Evolutionary conservation across 1,139 yeast genomes (phyloP).

Genomic region (Candida tetrigidarum): DNA sequence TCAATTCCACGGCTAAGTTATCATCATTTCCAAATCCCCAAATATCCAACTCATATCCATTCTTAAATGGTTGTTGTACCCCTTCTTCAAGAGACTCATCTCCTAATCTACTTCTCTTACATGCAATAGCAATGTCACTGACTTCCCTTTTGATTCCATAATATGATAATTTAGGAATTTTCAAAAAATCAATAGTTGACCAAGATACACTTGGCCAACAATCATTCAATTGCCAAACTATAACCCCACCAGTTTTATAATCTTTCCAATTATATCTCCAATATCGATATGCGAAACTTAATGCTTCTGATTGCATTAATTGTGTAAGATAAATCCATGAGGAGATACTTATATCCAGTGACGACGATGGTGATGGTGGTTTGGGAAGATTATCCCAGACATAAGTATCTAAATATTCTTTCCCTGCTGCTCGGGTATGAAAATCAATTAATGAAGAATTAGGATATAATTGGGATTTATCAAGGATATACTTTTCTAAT

Average conservation of each 20-base stretch:
- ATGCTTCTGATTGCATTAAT: slow-evolving; percentile 53
- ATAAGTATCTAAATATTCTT: slow-evolving; percentile 47
- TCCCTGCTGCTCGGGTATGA: slow-evolving; percentile 50
- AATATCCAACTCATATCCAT: slow-evolving; percentile 32
- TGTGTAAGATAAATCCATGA: slow-evolving; percentile 54
- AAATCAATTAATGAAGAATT: slow-evolving; percentile 41
- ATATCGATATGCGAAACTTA: slow-evolving; percentile 47
- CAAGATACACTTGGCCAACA: slow-evolving; percentile 56
- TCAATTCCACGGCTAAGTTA: slow-evolving; percentile 29
- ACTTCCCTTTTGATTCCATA: slow-evolving; percentile 51
- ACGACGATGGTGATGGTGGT: slow-evolving; percentile 26
- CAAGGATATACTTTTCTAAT: slow-evolving; percentile 27
- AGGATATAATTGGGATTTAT: slow-evolving; percentile 36
- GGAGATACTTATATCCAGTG: slow-evolving; percentile 39
- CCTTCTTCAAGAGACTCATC: too few species aligned
- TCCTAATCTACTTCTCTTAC: slow-evolving; percentile 22
- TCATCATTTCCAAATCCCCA: slow-evolving; percentile 41
- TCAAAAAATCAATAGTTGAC: slow-evolving; percentile 46
- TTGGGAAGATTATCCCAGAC: slow-evolving; percentile 44
- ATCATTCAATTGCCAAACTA: slow-evolving; percentile 57
- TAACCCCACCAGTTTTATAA: slow-evolving; percentile 41
- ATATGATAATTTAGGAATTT: slow-evolving; percentile 46
- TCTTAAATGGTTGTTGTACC: slow-evolving; percentile 24
- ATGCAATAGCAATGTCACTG: slow-evolving; percentile 36
- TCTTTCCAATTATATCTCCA: slow-evolving; percentile 53